Evolutionary conservation across 2,329 filamentous ascomycete species (phyloP).

Genomic region (Aspergillus caelatus): DNA sequence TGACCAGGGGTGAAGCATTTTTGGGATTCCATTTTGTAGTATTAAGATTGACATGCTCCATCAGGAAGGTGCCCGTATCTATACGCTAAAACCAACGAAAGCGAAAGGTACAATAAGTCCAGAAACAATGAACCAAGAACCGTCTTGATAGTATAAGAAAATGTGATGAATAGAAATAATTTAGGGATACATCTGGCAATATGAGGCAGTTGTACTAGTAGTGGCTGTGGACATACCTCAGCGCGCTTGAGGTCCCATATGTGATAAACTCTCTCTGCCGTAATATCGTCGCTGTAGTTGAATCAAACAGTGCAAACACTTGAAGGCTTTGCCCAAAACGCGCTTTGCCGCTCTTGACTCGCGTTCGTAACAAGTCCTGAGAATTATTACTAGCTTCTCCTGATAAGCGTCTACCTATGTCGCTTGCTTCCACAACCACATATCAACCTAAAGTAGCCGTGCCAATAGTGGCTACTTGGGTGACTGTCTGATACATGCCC

Average conservation of each 20-base stretch:
- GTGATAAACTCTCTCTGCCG: not conserved
- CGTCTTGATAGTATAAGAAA: not conserved
- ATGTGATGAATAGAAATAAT: not conserved
- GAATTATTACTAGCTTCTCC: not conserved
- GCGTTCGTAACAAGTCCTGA: not conserved
- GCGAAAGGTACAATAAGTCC: not conserved
- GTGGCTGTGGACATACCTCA: not conserved
- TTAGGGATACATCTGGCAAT: no score
- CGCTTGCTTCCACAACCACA: not conserved
- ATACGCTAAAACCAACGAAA: conserved; percentile 1
- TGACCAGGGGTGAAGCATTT: conserved; percentile 8
- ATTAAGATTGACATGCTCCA: conserved; percentile 14
- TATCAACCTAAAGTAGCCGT: not conserved
- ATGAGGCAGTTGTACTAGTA: not conserved
- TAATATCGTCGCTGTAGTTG: not conserved
- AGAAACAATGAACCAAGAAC: not conserved
- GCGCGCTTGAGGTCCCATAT: not conserved
- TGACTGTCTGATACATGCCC: not conserved
- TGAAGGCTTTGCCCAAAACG: not conserved
- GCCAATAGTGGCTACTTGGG: not conserved
- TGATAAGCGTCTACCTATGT: not conserved
- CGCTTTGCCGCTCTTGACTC: conserved; percentile 5
- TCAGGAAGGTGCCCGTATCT: conserved; percentile 15
- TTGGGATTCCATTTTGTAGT: conserved; percentile 16
- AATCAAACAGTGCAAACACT: conserved; percentile 10